Percentiles rank a stretch among this genome's conserved stretches.
These are phyloP conservation scores for Verbascum thapsus DNA, from an alignment of 257 asterid species.

Conservation along the genomic window DNA sequence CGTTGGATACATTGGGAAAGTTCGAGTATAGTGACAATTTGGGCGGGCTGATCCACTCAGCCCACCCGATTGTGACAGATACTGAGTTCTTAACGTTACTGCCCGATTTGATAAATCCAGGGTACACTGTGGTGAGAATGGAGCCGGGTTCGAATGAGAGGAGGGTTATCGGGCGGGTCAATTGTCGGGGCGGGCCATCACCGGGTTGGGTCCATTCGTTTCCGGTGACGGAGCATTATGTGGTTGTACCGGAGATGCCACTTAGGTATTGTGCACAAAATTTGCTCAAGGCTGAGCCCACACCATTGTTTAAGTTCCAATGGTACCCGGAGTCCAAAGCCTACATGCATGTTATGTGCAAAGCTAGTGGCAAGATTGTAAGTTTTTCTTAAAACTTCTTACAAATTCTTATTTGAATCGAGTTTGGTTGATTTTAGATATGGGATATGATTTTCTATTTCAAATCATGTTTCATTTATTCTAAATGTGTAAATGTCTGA, in stretches of 20 bases:
- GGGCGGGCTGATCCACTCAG: constrained; percentile 85
- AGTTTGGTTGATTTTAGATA: too few relatives aligned
- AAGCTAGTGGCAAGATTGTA: constrained; percentile 78
- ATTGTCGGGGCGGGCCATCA: constrained; percentile 76
- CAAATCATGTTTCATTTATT: too few relatives aligned
- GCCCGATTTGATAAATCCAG: constrained; percentile 82
- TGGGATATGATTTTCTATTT: too few relatives aligned
- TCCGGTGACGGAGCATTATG: constrained; percentile 83
- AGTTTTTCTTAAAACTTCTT: constrained; percentile 28
- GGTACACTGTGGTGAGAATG: constrained; percentile 81
- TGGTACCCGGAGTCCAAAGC: constrained; percentile 91
- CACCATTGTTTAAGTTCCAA: constrained; percentile 85
- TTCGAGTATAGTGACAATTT: constrained; percentile 65
- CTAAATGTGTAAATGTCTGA: too few relatives aligned
- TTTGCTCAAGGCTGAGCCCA: constrained; percentile 87
- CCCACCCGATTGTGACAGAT: constrained; percentile 90
- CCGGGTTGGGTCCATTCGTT: constrained; percentile 99
- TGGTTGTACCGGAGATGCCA: constrained; percentile 96
- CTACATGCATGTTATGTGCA: constrained; percentile 85
- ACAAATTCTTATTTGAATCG: too few relatives aligned
- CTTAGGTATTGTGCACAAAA: constrained; percentile 86
- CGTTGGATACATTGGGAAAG: constrained; percentile 66
- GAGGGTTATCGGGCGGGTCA: constrained; percentile 71
- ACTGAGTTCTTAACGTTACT: constrained; percentile 63
- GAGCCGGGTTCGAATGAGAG: constrained; percentile 77